A percentile compares a stretch with the other conserved stretches of the same genome.
Evolutionary conservation across 2,329 filamentous ascomycete genomes (phyloP).

Genomic region (Fusarium sp.): DNA sequence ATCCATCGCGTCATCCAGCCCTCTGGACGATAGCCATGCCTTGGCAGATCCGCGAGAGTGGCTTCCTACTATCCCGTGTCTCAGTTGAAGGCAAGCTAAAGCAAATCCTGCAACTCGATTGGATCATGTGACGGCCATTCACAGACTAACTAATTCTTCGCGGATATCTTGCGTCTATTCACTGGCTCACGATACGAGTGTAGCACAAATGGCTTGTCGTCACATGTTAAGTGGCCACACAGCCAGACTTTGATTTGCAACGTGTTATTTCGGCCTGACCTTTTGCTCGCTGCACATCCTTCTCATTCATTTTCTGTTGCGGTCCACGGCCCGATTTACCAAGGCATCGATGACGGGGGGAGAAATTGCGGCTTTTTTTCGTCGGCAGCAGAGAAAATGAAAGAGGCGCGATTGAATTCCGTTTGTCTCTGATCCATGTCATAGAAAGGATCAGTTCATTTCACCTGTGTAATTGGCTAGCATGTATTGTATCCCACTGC

Average conservation of each 20-base stretch:
- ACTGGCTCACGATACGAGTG: background rate
- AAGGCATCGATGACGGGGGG: background rate
- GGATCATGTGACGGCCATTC: background rate
- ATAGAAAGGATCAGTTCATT: background rate
- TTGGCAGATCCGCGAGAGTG: background rate
- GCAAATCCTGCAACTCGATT: background rate
- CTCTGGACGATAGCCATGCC: background rate
- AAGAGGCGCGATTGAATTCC: background rate
- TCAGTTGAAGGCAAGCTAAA: background rate
- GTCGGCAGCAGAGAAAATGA: background rate
- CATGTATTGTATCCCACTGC: background rate
- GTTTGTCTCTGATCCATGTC: background rate
- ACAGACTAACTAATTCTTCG: background rate
- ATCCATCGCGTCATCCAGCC: background rate
- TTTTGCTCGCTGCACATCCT: background rate
- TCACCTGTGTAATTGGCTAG: background rate
- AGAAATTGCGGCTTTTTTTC: background rate
- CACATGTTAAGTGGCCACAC: background rate
- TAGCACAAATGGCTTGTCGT: background rate
- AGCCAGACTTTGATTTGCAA: background rate
- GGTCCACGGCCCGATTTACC: background rate
- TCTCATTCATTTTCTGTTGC: background rate
- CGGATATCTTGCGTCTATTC: background rate
- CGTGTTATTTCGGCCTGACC: background rate
- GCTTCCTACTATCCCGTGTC: background rate